Percentiles rank a stretch among this genome's conserved stretches.
Conservation (phyloP, 1,284 basidiomycete genomes). For the Butyriboletus appendiculatus region DNA sequence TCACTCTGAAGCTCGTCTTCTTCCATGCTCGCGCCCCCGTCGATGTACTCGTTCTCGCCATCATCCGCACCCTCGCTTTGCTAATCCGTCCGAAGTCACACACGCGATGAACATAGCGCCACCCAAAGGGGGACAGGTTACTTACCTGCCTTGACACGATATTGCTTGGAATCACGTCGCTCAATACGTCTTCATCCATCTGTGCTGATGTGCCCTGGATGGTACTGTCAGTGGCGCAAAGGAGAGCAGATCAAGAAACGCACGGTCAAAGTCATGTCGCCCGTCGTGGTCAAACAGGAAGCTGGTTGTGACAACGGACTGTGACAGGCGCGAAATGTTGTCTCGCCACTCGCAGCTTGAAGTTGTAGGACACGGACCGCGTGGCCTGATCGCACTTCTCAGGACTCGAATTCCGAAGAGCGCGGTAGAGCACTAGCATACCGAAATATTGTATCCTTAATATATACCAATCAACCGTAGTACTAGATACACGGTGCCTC, state of each 20-base stretch:
- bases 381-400: neutral
- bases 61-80: slow-evolving; percentile 66
- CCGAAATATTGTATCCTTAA: neutral
- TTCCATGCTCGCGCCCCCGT: slow-evolving; percentile 48
- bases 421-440: too few species aligned
- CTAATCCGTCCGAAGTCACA: slow-evolving; percentile 36
- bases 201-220: slow-evolving; percentile 14
- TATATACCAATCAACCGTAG: neutral
- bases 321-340: slow-evolving; percentile 23
- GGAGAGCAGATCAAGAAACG: slow-evolving; percentile 4
- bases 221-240: neutral
- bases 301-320: slow-evolving; percentile 7
- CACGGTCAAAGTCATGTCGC: slow-evolving; percentile 22
- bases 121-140: slow-evolving; percentile 2
- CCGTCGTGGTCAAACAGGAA: slow-evolving; percentile 22
- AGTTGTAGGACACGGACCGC: too few species aligned
- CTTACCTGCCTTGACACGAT: slow-evolving; percentile 78
- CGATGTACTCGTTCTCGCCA: slow-evolving; percentile 65
- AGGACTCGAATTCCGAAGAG: neutral
- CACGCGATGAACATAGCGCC: slow-evolving; percentile 13
- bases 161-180: slow-evolving; percentile 80
- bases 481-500: too few species aligned
- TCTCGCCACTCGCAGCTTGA: slow-evolving; percentile 5
- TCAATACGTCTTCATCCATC: slow-evolving; percentile 76
- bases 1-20: slow-evolving; percentile 69